A percentile compares a stretch with the other conserved stretches of the same genome.
Conservation (phyloP, 129 eudicot species). For the Rutidosis leptorrhynchoides region DNA sequence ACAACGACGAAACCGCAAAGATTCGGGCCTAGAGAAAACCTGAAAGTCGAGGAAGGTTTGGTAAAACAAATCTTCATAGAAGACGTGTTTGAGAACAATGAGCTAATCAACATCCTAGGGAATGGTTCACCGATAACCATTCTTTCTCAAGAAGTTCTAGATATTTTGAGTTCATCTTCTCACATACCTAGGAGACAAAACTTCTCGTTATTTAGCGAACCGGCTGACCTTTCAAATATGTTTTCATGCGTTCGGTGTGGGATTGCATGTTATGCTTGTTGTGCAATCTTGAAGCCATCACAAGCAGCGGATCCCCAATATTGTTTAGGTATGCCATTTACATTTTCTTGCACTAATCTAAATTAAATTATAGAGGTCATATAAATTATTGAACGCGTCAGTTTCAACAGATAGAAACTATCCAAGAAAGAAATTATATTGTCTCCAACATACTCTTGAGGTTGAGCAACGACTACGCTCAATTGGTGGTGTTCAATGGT, state of each 20-base stretch:
- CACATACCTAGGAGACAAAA: too few species aligned
- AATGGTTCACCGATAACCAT: slow-evolving; percentile 62
- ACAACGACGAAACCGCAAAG: slow-evolving; percentile 62
- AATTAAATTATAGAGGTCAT: too few species aligned
- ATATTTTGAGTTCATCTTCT: slow-evolving; percentile 34
- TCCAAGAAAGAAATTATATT: slow-evolving; percentile 51
- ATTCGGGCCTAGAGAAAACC: slow-evolving; percentile 70
- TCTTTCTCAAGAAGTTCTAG: slow-evolving; percentile 60
- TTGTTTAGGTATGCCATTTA: slow-evolving; percentile 38
- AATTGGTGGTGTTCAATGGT: slow-evolving; percentile 68
- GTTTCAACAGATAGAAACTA: slow-evolving; percentile 28
- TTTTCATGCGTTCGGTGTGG: slow-evolving; percentile 96
- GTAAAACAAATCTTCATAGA: slow-evolving; percentile 63
- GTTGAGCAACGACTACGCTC: slow-evolving; percentile 60
- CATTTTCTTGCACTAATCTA: too few species aligned
- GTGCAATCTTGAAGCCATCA: slow-evolving; percentile 72
- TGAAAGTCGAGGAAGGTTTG: slow-evolving; percentile 65
- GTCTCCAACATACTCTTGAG: slow-evolving; percentile 83
- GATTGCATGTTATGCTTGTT: slow-evolving; percentile 78
- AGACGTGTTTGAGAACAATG: slow-evolving; percentile 65
- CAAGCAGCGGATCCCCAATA: slow-evolving; percentile 51
- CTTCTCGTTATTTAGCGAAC: not conserved
- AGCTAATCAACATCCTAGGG: slow-evolving; percentile 62
- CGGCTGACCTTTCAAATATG: slow-evolving; percentile 48
- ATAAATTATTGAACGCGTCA: too few species aligned